Evolutionary conservation across 1,139 yeast species (phyloP), one percentile per base, ranked within the genome.

Genomic region (Nakaseomyces delphensis): DNA sequence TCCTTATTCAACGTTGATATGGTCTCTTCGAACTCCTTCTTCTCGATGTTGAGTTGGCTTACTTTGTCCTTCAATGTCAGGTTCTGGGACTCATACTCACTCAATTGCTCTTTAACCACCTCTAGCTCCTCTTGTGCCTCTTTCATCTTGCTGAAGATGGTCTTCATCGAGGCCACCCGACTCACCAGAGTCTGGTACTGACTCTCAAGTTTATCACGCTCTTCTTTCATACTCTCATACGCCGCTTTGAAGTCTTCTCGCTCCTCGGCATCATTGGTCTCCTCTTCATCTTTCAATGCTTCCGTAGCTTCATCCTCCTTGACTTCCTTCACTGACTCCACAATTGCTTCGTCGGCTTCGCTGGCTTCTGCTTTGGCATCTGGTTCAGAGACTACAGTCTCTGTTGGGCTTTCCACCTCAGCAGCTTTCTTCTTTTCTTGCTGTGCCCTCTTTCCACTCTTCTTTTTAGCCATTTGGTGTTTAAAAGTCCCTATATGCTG

Each of bases 131-230:
- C 70, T 50, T 91, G 83, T 0, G 93, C 71, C 47, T 77, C 79
- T 56, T 82, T 82, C 86, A 82, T 80, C 52, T 82, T 81, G 44
- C 72, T 73, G 59, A 83, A 83, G 2, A 82, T 73, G 0, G 83
- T 67, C 56, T 84, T 86, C 84, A 91, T 86, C 2, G 84, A 77
- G 1, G 94, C 76, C 25, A 91, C 68, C 57, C 84, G 76, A 49
- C 79, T 81, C 45, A 87, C 66, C 16, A 91, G 66, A n/a, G 73
- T 70, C 50, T 86, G 85, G 59, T 89, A 86, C 47, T 83, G 83
- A 8, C 74, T 71, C 52, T 83, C 83, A 23, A 77, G 71, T 29
- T 77, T 76, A 46, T 79, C 85, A 41, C 85, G 71, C 50, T 85
- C 93, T 23, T 65, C 63, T 32, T 69, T 71, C 18, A 70, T 62